A percentile compares a stretch with the other conserved stretches of the same genome.
Conservation (phyloP, 345 rosid genomes). For the Salix udensis region DNA sequence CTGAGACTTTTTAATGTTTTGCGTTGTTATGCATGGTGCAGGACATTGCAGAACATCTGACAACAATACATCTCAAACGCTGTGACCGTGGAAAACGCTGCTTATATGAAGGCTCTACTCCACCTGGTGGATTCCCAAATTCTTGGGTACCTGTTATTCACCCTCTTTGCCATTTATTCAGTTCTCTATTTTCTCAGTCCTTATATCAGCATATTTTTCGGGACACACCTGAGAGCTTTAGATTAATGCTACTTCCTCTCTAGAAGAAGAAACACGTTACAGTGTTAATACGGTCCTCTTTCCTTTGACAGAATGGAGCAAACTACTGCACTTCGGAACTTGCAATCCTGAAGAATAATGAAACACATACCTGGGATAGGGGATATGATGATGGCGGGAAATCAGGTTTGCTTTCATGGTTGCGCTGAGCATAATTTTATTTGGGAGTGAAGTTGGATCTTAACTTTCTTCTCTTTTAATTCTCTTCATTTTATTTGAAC, state of each 20-base stretch:
- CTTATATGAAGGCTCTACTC: conserved; percentile 76
- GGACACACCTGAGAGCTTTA: neutral
- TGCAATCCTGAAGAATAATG: conserved; percentile 69
- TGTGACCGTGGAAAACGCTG: conserved; percentile 83
- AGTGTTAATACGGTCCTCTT: neutral
- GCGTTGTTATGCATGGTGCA: conserved; percentile 21
- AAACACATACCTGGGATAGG: conserved; percentile 84
- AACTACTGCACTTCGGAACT: conserved; percentile 80
- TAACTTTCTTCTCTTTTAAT: neutral
- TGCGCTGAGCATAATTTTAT: neutral
- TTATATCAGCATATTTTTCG: neutral
- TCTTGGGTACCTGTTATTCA: conserved; percentile 56
- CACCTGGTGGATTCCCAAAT: conserved; percentile 78
- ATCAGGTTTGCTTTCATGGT: conserved; percentile 53
- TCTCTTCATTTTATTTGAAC: neutral
- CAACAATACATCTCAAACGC: conserved; percentile 65
- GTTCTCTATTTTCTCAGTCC: neutral
- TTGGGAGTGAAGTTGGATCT: neutral
- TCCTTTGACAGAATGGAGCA: conserved; percentile 57
- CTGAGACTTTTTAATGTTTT: neutral
- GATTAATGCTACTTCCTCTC: neutral
- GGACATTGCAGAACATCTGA: conserved; percentile 82
- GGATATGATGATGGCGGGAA: conserved; percentile 76
- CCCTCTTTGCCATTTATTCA: neutral
- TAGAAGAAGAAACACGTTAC: neutral